Evolutionary conservation across 257 asterid species (phyloP), one percentile per base, ranked within the genome.

Genomic region (Solanum megistacrolobum): DNA sequence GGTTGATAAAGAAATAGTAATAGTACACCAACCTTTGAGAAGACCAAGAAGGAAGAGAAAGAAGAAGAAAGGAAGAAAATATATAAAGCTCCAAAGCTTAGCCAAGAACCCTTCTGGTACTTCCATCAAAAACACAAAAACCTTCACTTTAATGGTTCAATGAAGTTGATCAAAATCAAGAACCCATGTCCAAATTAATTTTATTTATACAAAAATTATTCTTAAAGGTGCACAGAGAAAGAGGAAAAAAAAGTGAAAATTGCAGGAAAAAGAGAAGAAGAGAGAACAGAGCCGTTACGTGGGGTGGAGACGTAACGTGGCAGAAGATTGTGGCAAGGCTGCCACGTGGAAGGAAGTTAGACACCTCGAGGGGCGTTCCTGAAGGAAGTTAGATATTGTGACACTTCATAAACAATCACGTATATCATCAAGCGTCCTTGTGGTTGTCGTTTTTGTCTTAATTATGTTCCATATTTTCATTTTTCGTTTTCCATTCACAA

Each of bases 21-120:
- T 13, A 84, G 38, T 21, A n/a, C 29, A 29, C 10, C 3, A 23
- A 79, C 99, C 99, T 94, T 96, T 96, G 86, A 96, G 89, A 68
- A 85, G 48, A 88, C 99, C 98, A 43, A 96, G 98, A 31, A 91
- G 16, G 90, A 92, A 89, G 88, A 96, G 96, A 92, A 92, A 92
- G 92, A 92, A 34, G 90, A 96, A 96, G 93, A 94, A 96, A 79
- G 99, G 99, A 87, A 96, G 88, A 86, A 96, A 96, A 74, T 96
- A 95, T 88, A 93, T 25, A 34, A 96, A 95, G 87, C 96, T 95
- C 98, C 99, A 94, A 12, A 92, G 89, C 92, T 87, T 96, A 2
- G 96, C 96, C 12, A 89, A 74, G 89, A 95, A 93, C 34, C 98
- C 98, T 27, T 89, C 91, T 23, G 99, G 99, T 12, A 96, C 96